Conservation (phyloP, 192 early-diverging fungal genomes). For the Geranomyces michiganensis region DNA sequence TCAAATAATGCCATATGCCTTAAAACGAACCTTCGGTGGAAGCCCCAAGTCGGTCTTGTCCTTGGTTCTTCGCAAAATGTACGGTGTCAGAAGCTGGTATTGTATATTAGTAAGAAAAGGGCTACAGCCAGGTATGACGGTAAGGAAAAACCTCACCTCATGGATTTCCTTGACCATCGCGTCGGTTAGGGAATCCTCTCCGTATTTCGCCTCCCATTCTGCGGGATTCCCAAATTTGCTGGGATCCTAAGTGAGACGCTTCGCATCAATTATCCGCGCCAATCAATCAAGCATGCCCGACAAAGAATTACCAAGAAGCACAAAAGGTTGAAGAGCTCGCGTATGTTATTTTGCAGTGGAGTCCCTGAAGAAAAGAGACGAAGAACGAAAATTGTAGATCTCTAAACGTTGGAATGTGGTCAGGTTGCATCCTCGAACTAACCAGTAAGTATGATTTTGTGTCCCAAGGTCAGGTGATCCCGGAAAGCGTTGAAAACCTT, state of each 20-base stretch:
- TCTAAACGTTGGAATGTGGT: slow-evolving; percentile 16
- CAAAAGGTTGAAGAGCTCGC: slow-evolving; percentile 74
- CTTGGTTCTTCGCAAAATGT: slow-evolving; percentile 75
- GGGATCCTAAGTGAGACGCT: slow-evolving; percentile 49
- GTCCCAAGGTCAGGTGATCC: slow-evolving; percentile 50
- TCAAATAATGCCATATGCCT: not conserved
- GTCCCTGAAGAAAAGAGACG: slow-evolving; percentile 55
- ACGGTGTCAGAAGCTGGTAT: slow-evolving; percentile 57
- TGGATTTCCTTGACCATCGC: slow-evolving; percentile 70
- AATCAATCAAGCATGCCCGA: not conserved
- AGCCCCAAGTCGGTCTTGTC: slow-evolving; percentile 58
- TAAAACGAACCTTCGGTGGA: slow-evolving; percentile 55
- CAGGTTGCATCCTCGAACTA: slow-evolving; percentile 50
- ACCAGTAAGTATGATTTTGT: slow-evolving; percentile 63
- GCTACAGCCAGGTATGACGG: not conserved
- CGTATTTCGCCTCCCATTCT: slow-evolving; percentile 53
- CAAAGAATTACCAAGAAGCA: slow-evolving; percentile 55
- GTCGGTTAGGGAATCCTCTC: slow-evolving; percentile 45
- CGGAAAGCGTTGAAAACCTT: slow-evolving; percentile 58
- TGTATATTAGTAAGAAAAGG: not conserved
- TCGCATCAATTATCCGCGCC: too few species aligned
- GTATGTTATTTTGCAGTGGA: slow-evolving; percentile 72
- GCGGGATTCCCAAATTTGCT: slow-evolving; percentile 56
- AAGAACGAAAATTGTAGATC: slow-evolving; percentile 5
- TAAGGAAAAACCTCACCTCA: slow-evolving; percentile 31